phyloP scores from a whole-genome alignment of 2,329 filamentous ascomycete genomes.

The Decorospora gaudefroyi region DNA sequence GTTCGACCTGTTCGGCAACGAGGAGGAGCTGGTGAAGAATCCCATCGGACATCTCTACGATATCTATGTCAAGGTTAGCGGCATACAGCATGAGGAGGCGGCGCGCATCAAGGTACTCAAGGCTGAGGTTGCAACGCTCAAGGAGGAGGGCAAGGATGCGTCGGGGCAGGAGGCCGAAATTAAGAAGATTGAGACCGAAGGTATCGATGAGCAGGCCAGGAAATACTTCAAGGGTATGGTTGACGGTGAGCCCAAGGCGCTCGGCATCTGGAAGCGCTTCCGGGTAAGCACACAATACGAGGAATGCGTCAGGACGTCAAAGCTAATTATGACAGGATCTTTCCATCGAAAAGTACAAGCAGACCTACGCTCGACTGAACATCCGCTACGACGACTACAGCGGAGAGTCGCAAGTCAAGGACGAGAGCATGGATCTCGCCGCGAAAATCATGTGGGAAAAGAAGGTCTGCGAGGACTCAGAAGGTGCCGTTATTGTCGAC shows the following conservation, averaged over 20 bases:
- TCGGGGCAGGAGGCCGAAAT: constrained; percentile 49
- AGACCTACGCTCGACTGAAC: constrained; percentile 67
- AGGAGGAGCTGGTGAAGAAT: constrained; percentile 70
- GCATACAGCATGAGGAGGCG: constrained; percentile 66
- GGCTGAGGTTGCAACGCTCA: constrained; percentile 45
- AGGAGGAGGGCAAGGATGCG: constrained; percentile 50
- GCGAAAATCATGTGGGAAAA: constrained; percentile 63
- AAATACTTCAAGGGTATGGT: constrained; percentile 72
- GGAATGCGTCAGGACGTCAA: background rate
- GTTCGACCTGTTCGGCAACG: constrained; percentile 74
- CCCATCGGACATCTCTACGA: constrained; percentile 83
- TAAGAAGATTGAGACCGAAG: constrained; percentile 47
- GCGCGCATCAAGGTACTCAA: constrained; percentile 65
- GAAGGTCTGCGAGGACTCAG: constrained; percentile 65
- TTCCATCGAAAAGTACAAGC: constrained; percentile 66
- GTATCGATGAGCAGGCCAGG: constrained; percentile 71
- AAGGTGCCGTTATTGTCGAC: constrained; percentile 70
- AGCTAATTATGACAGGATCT: constrained; percentile 51
- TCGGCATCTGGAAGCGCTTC: constrained; percentile 67
- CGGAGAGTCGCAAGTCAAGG: constrained; percentile 69
- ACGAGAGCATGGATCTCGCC: constrained; percentile 65
- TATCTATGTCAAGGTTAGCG: constrained; percentile 77
- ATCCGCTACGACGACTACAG: constrained; percentile 69
- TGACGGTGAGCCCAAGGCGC: constrained; percentile 62
- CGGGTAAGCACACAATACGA: constrained; percentile 40